Evolutionary conservation across 805 yeast genomes (phyloP).

Genomic region (Myxozyma neotropica): DNA sequence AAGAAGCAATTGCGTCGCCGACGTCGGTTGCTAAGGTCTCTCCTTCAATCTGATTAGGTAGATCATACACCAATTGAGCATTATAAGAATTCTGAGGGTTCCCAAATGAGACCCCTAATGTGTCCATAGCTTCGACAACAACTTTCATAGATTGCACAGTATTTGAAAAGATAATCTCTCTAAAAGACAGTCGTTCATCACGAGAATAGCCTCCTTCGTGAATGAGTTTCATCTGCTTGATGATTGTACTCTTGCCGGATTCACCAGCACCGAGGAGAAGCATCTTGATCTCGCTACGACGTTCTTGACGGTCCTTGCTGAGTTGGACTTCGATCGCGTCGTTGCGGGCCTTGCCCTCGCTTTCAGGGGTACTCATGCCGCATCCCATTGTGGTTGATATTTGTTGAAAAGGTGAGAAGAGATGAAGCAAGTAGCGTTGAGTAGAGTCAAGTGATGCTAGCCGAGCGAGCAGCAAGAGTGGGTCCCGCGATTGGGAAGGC

Average conservation of each 20-base stretch:
- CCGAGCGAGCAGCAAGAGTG: no score
- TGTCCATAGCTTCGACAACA: conserved; percentile 57
- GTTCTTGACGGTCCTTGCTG: conserved; percentile 21
- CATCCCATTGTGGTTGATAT: conserved; percentile 34
- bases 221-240: conserved; percentile 81
- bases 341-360: conserved; percentile 46
- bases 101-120: conserved; percentile 64
- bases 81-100: conserved; percentile 49
- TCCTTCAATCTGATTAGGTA: conserved; percentile 27
- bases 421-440: no score
- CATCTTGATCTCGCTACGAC: conserved; percentile 46
- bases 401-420: background rate
- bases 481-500: no score
- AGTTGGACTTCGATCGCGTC: conserved; percentile 50
- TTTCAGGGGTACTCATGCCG: conserved; percentile 34
- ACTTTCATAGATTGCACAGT: conserved; percentile 50
- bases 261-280: conserved; percentile 88
- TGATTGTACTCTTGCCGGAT: conserved; percentile 89
- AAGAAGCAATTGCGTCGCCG: conserved; percentile 65
- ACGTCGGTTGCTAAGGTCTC: conserved; percentile 50
- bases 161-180: conserved; percentile 92
- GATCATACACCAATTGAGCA: conserved; percentile 11
- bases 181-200: conserved; percentile 76
- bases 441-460: no score
- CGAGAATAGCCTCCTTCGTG: conserved; percentile 84